Conservation (phyloP, 1,284 basidiomycete species). For the Quambalaria eucalypti region DNA sequence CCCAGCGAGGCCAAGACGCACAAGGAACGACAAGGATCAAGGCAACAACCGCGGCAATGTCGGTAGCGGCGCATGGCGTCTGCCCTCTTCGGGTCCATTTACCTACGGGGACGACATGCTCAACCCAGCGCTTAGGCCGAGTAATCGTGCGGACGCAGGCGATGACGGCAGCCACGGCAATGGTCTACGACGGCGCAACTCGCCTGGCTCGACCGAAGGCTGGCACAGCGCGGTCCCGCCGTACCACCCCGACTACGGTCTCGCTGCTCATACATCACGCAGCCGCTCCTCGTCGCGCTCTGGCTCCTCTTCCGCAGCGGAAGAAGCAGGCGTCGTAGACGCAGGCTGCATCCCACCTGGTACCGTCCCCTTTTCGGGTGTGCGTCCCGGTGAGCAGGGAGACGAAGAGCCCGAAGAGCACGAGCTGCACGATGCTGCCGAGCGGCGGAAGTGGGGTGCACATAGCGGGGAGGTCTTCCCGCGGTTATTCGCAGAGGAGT, state of each 20-base stretch:
- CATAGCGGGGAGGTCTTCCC: background rate
- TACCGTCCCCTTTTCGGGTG: background rate
- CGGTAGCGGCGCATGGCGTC: no score
- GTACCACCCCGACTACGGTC: constrained; percentile 10
- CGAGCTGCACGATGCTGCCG: background rate
- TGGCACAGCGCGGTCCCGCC: constrained; percentile 3
- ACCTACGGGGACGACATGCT: constrained; percentile 63
- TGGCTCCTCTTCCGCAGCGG: background rate
- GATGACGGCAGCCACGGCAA: background rate
- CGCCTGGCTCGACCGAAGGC: background rate
- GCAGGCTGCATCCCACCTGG: constrained; percentile 5
- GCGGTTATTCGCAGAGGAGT: background rate
- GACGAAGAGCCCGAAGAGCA: background rate
- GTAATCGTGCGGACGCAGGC: background rate
- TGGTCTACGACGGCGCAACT: background rate
- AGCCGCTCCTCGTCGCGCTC: background rate
- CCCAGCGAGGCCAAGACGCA: background rate
- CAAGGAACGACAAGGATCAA: no score
- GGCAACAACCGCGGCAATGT: no score
- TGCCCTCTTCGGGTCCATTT: constrained; percentile 56
- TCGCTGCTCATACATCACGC: background rate
- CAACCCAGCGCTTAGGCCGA: constrained; percentile 18
- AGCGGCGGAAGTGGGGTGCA: background rate
- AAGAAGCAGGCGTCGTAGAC: constrained; percentile 3
- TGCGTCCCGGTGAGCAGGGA: background rate